phyloP scores from a whole-genome alignment of 495 filamentous ascomycete genomes.

The Gamarada debralockiae region DNA sequence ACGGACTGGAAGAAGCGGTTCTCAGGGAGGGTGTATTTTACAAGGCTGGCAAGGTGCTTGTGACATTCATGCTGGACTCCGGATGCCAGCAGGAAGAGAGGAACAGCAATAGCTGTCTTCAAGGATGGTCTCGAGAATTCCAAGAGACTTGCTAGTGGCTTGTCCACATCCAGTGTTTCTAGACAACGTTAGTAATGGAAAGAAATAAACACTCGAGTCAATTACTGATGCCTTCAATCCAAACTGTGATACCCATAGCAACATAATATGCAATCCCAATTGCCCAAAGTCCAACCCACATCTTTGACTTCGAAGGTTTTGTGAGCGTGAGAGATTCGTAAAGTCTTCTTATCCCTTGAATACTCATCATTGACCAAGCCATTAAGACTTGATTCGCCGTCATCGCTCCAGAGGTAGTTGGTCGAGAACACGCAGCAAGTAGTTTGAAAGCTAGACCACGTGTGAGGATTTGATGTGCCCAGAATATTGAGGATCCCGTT shows the following conservation, averaged over 20 bases:
- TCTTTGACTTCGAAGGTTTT: constrained; percentile 61
- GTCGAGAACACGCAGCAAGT: constrained; percentile 33
- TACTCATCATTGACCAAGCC: constrained; percentile 63
- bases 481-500: constrained; percentile 67
- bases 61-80: constrained; percentile 79
- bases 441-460: constrained; percentile 47
- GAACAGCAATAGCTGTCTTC: constrained; percentile 56
- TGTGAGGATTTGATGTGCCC: constrained; percentile 62
- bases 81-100: constrained; percentile 71
- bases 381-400: constrained; percentile 61
- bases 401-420: constrained; percentile 38
- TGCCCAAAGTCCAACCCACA: constrained; percentile 82
- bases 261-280: constrained; percentile 78
- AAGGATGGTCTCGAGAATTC: constrained; percentile 38
- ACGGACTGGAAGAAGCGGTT: constrained; percentile 61
- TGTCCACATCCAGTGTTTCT: constrained; percentile 9
- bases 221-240: constrained; percentile 82
- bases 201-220: background rate
- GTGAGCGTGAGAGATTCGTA: constrained; percentile 63
- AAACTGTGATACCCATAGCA: constrained; percentile 65
- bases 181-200: background rate
- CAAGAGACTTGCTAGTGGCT: constrained; percentile 1
- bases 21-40: constrained; percentile 77
- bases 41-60: constrained; percentile 69
- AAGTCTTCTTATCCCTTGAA: constrained; percentile 71